Base-by-base conservation (phyloP, 768 basidiomycete genomes). In the Boletus subparvulus region DNA sequence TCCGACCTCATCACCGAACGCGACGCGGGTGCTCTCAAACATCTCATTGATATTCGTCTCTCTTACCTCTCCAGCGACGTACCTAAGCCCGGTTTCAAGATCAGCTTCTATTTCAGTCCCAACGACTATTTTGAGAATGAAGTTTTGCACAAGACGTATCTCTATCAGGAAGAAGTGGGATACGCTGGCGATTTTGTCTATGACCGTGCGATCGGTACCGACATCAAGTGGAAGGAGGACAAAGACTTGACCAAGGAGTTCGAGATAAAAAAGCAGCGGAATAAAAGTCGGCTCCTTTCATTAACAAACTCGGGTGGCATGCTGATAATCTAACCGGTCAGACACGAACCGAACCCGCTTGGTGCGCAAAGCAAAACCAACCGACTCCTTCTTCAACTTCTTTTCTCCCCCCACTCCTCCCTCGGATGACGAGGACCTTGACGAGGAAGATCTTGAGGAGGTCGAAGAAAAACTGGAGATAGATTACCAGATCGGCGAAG, bases 381-480 rank as follows among this genome's bases (percentile, higher is more conserved):
- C 90, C 7, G 92, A 95, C 35, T 98, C 96, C 14, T 98, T 99
- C 83, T 99, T 99, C 88, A 93, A 94, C 82, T 99, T 98, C 78
- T 99, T 99, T 83, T 76, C 77, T 51, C 92, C 94, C 11, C 93
- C 92, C 16, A 71, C 77, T 24, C 85, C 88, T 3, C 90, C 92
- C 4, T 71, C 81, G 7, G 84, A 88, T 12, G 89, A 92, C 56
- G 72, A 70, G 0, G 92, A 94, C 3, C 76, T 90, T 19, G 91
- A 91, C 0, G 88, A 88, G 2, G 90, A 93, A 0, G 91, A 92
- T 24, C 81, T 96, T 1, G 91, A 92, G 50, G 94, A 94, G 59
- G 80, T 97, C 43, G 94, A 98, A 72, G 90, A 89, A 72, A 90
- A 91, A 70, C 82, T 99, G 50, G 96, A 98, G 79, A 79, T 94